Base-by-base conservation (phyloP, 1,139 yeast genomes). In the Debaryomycetaceae sp. region DNA sequence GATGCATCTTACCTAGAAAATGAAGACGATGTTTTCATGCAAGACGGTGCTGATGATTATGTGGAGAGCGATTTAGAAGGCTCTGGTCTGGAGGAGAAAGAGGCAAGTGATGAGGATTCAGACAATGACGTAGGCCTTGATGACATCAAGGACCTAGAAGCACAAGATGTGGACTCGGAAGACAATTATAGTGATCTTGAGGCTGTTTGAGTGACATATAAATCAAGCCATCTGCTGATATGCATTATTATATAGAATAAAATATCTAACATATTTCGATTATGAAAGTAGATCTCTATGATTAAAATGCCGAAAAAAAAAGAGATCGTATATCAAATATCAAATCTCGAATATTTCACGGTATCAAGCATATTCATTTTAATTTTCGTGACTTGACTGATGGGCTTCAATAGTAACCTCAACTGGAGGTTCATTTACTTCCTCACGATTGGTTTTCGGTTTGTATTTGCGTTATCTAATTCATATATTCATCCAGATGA, bases 401-500 rank as follows among this genome's bases (percentile, higher is more conserved):
- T 27, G 31, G 31, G 31, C 31, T 22, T 17, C 31, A 42, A 35
- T 24, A 31, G 34, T 9, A 29, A 40, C 23, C 22, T 55, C 44
- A 60, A 62, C 54, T 75, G 87, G 87, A 63, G 82, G 50, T 55
- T 56, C 23, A 60, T 73, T 2, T 78, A 76, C 57, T 54, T 73
- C 34, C 40, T 65, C 20, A 63, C 77, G 34, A 72, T 81, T 22
- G 68, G 72, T 0, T 60, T 80, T 22, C 64, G 90, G 43, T 66
- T 86, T 36, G 66, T 78, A 29, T 69, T 89, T 40, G 83, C 88
- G 0, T 61, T 87, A 1, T 81, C 86, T 41, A 77, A 86, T 37
- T 88, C 97, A 0, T 95, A 95, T 60, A 83, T 95, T 41, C 99
- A 95, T 55, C 99, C 99, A 0, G 99, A 95, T 69, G 99, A 95